Evolutionary conservation across 345 rosid species (phyloP).

Genomic region (Trapa bicornis): DNA sequence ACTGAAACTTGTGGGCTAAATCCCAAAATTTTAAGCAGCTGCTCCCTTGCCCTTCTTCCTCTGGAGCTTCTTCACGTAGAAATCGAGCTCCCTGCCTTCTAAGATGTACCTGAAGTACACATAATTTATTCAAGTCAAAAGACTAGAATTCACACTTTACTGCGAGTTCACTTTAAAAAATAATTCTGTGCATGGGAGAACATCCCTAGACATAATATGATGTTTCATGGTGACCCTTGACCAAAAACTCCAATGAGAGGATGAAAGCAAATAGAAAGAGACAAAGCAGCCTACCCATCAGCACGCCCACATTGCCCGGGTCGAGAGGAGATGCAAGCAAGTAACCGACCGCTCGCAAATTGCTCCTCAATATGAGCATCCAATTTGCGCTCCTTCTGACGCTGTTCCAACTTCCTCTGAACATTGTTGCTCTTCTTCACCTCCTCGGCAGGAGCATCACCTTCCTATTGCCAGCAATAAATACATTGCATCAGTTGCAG

Average conservation of each 20-base stretch:
- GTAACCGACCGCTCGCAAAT: slow-evolving; percentile 46
- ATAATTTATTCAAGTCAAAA: neutral
- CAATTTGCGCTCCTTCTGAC: slow-evolving; percentile 38
- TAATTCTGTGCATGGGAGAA: neutral
- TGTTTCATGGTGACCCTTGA: neutral
- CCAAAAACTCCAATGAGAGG: neutral
- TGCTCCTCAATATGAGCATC: slow-evolving; percentile 66
- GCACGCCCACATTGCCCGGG: slow-evolving; percentile 83
- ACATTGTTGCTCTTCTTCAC: slow-evolving; percentile 52
- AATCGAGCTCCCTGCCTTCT: slow-evolving; percentile 37
- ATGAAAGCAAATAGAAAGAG: neutral
- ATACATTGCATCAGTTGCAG: neutral
- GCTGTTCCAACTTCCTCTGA: slow-evolving; percentile 37
- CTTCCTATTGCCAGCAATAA: slow-evolving; percentile 24
- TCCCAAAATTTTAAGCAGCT: slow-evolving; percentile 10
- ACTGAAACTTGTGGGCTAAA: neutral
- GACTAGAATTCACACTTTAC: neutral
- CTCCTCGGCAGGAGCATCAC: slow-evolving; percentile 38
- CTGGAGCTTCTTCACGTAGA: slow-evolving; percentile 35
- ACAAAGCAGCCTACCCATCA: slow-evolving; percentile 37
- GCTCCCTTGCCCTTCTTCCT: slow-evolving; percentile 41
- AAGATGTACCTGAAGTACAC: slow-evolving; percentile 21
- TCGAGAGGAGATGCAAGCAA: slow-evolving; percentile 60
- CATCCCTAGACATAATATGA: neutral
- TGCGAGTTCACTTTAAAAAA: neutral